Evolutionary conservation across 257 asterid genomes (phyloP).

Genomic region (Solanum ossicruentum): DNA sequence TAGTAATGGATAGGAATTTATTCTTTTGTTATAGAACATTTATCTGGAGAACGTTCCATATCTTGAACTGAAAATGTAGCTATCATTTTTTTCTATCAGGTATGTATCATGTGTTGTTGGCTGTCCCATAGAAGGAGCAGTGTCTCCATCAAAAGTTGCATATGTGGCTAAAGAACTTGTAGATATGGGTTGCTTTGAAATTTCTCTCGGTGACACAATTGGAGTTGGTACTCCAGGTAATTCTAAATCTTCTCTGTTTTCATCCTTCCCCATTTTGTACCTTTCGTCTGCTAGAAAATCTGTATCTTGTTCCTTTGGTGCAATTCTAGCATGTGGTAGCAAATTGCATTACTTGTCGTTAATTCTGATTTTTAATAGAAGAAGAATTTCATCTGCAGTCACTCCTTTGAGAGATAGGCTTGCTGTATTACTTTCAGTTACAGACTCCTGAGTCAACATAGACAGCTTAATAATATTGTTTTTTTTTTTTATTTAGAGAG

Average conservation of each 20-base stretch:
- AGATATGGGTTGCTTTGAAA: conserved; percentile 83
- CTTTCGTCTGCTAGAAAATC: neutral
- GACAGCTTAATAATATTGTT: neutral
- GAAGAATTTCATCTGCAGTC: neutral
- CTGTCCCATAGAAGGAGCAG: conserved; percentile 91
- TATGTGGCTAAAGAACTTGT: conserved; percentile 74
- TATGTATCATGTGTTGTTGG: conserved; percentile 92
- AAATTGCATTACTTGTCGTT: neutral
- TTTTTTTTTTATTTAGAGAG: neutral
- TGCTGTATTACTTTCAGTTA: neutral
- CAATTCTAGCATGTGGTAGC: neutral
- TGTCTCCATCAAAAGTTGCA: conserved; percentile 72
- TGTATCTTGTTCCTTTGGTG: neutral
- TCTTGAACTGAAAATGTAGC: neutral
- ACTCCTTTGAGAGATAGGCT: neutral
- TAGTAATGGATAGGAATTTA: neutral
- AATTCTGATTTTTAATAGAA: neutral
- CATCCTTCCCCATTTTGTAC: neutral
- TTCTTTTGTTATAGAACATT: neutral
- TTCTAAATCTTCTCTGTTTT: neutral
- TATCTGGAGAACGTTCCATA: neutral
- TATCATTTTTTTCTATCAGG: conserved; percentile 24
- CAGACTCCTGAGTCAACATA: neutral
- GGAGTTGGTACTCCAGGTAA: conserved; percentile 99
- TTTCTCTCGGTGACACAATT: conserved; percentile 91